Evolutionary conservation across 1,284 basidiomycete species (phyloP).

Genomic region (Tilletia walkeri): DNA sequence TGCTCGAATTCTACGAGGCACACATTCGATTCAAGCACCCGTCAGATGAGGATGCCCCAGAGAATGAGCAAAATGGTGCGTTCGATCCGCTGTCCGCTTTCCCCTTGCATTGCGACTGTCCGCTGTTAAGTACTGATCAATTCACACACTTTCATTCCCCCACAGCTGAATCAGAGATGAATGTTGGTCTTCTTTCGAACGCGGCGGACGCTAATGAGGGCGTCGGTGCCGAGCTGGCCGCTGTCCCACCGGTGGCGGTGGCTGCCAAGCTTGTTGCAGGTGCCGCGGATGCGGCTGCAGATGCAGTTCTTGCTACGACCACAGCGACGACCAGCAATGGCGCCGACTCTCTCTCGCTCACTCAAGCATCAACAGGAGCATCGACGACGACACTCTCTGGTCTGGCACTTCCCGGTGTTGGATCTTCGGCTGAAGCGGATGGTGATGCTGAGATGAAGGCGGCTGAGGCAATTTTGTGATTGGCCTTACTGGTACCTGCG

Average conservation of each 20-base stretch:
- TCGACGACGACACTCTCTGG: too few species aligned
- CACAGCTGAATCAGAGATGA: too few species aligned
- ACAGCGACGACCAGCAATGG: neutral
- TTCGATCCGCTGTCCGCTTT: neutral
- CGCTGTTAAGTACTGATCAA: too few species aligned
- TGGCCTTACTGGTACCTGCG: neutral
- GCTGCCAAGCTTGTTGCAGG: neutral
- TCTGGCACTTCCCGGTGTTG: neutral
- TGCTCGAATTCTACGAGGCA: conserved; percentile 36
- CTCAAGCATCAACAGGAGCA: neutral
- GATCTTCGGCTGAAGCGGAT: neutral
- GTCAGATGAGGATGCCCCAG: neutral
- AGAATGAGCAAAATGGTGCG: neutral
- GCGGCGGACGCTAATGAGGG: too few species aligned
- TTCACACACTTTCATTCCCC: too few species aligned
- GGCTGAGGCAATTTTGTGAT: neutral
- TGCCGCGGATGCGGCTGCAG: neutral
- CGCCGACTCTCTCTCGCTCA: neutral
- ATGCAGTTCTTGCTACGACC: neutral
- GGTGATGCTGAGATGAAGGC: conserved; percentile 14
- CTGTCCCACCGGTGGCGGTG: neutral
- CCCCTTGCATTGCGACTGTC: too few species aligned
- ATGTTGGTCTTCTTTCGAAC: too few species aligned
- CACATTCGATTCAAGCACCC: conserved; percentile 30
- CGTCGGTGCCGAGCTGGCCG: neutral